Base-by-base conservation (phyloP, 768 basidiomycete genomes). In the Collybiopsis luxurians region DNA sequence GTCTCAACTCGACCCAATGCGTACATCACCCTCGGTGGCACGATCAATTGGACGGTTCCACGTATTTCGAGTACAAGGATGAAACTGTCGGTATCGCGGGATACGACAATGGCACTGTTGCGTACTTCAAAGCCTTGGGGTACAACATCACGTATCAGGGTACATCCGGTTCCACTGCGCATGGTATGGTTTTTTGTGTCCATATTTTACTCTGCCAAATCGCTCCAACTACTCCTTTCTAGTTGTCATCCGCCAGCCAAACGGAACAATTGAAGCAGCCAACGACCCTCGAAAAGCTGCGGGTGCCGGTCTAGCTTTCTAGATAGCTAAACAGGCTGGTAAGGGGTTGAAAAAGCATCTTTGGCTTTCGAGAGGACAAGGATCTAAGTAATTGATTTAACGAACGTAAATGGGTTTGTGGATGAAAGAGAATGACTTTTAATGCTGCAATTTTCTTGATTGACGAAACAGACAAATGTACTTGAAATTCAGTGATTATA, bases 21-120 rank as follows among this genome's bases (percentile, higher is more conserved):
- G 61, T 60, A 15, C 52, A 53, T 34, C 54, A 59, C 2, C 53
- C 64, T 7, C 55, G 68, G 13, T 69, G 67, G 68, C 68, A 69
- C 47, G 68, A 69, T 42, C 68, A 69, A 43, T 58, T 69, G 12
- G 57, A 56, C 5, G 58, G 48, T 21, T 26, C 47, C 4, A 69
- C 67, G 12, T 58, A 57, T 10, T 66, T 65, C 53, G 67, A 69
- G 59, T 54, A 49, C 30, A 39, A 51, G 31, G 30, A 55, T 24
- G 54, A 47, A 24, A 42, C 39, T 12, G 52, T 59, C 2, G 64
- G 64, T 6, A 42, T 66, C 15, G 23, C 53, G 3, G 59, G 58
- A n/a, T 63, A 63, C 42, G 12, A 21, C 28, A 64, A 64, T 43
- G 26, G 13, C 1, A 65, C 64, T 2, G 61, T 66, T 5, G 56